Percentiles rank a stretch among this genome's conserved stretches.
phyloP scores from a whole-genome alignment of 2,329 filamentous ascomycete species.

The Ascochyta clinopodiicola region DNA sequence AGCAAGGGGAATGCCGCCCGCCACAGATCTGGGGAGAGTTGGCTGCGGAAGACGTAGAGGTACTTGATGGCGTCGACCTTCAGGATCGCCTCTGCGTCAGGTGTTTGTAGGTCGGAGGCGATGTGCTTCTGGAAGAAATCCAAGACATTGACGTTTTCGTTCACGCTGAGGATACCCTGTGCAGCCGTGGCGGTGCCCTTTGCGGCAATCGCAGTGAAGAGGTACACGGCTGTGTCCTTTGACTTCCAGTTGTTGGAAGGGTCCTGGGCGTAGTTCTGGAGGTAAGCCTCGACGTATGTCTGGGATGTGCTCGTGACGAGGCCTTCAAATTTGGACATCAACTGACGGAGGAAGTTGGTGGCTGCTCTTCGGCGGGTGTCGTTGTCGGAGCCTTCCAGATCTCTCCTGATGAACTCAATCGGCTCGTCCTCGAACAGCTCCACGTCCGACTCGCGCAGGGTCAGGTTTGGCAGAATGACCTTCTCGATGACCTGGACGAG shows the following conservation, averaged over 20 bases:
- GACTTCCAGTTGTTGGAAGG: constrained; percentile 81
- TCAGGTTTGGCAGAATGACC: constrained; percentile 92
- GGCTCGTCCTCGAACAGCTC: constrained; percentile 98
- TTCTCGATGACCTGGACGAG: constrained; percentile 91
- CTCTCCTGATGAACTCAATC: constrained; percentile 95
- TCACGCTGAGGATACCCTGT: constrained; percentile 90
- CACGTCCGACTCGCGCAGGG: constrained; percentile 88
- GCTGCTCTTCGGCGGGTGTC: constrained; percentile 91
- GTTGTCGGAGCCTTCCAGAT: constrained; percentile 94
- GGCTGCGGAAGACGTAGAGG: constrained; percentile 94
- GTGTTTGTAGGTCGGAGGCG: constrained; percentile 82
- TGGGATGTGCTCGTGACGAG: constrained; percentile 87
- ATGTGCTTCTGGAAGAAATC: constrained; percentile 95
- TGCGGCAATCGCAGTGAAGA: constrained; percentile 92
- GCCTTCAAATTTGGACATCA: constrained; percentile 87
- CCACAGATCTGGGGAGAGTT: constrained; percentile 92
- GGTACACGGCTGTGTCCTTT: constrained; percentile 97
- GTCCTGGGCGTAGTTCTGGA: constrained; percentile 74
- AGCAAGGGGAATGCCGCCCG: constrained; percentile 85
- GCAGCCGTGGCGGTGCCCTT: constrained; percentile 87
- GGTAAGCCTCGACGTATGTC: constrained; percentile 84
- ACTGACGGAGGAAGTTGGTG: constrained; percentile 88
- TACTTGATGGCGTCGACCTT: constrained; percentile 99
- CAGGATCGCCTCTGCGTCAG: constrained; percentile 78
- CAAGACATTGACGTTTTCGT: constrained; percentile 80